Evolutionary conservation across 177 flowering plant genomes (phyloP), one percentile per base, ranked within the genome.

Genomic region (Tripterygium wilfordii): DNA sequence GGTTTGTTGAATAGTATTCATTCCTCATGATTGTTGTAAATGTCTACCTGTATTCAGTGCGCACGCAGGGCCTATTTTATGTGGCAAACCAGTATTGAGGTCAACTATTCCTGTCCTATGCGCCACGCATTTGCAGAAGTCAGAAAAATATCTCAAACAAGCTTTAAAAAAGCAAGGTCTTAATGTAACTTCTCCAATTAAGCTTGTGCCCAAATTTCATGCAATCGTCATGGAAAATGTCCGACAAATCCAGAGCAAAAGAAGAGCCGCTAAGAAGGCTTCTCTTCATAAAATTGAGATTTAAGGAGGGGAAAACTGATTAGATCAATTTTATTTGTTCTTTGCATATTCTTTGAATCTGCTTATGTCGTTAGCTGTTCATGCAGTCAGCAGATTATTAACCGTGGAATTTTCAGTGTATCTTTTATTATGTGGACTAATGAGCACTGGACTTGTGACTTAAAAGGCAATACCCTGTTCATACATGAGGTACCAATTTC

Each of bases 111-210:
- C 95, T 52, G 55, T 77, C 41, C 76, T 74, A 12, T 89, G 97
- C 61, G 21, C 70, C 15, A 17, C 29, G 8, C 97, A 89, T 58
- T 74, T 71, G 35, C 76, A 78, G 45, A 82, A 66, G 66, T 78
- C 82, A 59, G 72, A 83, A 50, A 80, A 64, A 48, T 69, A 75
- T 59, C 57, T 83, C 26, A 44, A 68, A 6, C 65, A 77, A 33
- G 87, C 87, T 32, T 57, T 90, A 50, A 84, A 72, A 71, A 85
- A 69, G 56, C 89, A 85, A 15, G 98, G 98, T 48, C 82, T 80
- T 44, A 81, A 64, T 65, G 69, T 57, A n/a, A 23, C 87, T 27
- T 77, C 88, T 1, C 51, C 85, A 16, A 76, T 59, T 54, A 85
- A 70, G 64, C 63, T 69, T 62, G 72, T 87, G 35, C 91, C 91